Evolutionary conservation across 257 asterid species (phyloP).

Genomic region (Solanum pinnatisectum): DNA sequence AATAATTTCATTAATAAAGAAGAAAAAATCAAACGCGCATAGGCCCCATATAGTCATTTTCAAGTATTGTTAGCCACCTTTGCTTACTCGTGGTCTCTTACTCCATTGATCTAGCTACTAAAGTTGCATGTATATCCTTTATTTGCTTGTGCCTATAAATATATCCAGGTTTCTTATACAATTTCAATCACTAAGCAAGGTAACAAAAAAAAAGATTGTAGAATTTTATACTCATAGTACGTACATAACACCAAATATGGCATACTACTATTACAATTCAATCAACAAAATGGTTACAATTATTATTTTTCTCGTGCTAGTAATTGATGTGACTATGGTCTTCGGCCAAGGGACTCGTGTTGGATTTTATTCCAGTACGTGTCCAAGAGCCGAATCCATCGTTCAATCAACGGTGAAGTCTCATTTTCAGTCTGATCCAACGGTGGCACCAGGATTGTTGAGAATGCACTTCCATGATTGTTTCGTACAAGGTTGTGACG

Average conservation of each 20-base stretch:
- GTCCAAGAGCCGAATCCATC: constrained; percentile 59
- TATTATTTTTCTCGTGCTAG: not conserved
- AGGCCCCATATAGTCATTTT: not conserved
- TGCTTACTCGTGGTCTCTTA: not conserved
- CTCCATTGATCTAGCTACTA: not conserved
- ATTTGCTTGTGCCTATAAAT: not conserved
- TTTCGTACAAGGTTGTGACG: constrained; percentile 87
- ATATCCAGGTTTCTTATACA: not conserved
- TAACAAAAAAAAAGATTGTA: not conserved
- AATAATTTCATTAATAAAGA: not conserved
- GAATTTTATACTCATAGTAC: not conserved
- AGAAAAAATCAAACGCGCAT: not conserved
- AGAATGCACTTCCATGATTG: constrained; percentile 92
- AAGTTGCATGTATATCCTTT: not conserved
- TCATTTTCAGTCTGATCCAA: constrained; percentile 32
- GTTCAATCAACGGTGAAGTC: constrained; percentile 45
- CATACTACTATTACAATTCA: not conserved
- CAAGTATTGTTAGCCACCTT: not conserved
- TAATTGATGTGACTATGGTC: constrained; percentile 14
- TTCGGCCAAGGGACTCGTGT: constrained; percentile 62
- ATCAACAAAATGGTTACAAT: not conserved
- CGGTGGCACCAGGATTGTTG: constrained; percentile 59
- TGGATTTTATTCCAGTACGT: constrained; percentile 57
- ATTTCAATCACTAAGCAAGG: not conserved
- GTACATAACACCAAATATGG: not conserved